These are phyloP conservation scores for Buxus sempervirens DNA, from an alignment of 164 flowering plant species.

Conservation along the genomic window DNA sequence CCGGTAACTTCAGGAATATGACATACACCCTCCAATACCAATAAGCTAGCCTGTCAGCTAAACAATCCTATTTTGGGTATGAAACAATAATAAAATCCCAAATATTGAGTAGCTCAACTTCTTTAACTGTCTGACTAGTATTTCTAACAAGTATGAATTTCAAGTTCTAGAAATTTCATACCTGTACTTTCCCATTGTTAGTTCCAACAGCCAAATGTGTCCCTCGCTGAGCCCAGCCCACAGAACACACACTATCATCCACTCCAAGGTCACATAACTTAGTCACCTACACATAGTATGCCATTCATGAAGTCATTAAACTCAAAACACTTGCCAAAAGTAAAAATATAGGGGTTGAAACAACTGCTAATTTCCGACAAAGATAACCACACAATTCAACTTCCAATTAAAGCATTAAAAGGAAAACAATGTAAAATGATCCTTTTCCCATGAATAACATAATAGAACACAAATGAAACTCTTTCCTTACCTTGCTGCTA, in stretches of 20 bases:
- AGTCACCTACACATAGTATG: slow-evolving; percentile 57
- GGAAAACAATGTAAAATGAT: too few species aligned
- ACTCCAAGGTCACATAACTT: slow-evolving; percentile 87
- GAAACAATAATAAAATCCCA: not conserved
- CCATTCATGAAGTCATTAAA: slow-evolving; percentile 1
- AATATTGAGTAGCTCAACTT: not conserved
- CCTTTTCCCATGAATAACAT: not conserved
- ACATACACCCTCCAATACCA: not conserved
- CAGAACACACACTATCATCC: slow-evolving; percentile 89
- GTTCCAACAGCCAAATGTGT: slow-evolving; percentile 91
- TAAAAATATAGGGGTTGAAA: too few species aligned
- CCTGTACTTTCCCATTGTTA: slow-evolving; percentile 83
- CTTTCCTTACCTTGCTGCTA: slow-evolving; percentile 76
- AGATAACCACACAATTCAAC: too few species aligned
- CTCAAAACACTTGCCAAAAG: not conserved
- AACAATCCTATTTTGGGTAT: not conserved
- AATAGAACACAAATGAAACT: not conserved
- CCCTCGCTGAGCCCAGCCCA: slow-evolving; percentile 92
- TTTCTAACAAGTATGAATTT: not conserved
- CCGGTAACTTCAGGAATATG: too few species aligned
- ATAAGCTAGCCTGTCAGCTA: not conserved
- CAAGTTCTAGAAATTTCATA: slow-evolving; percentile 20
- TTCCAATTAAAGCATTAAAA: too few species aligned
- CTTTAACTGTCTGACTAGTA: not conserved
- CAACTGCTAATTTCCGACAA: too few species aligned